Base-by-base conservation (phyloP, 768 basidiomycete genomes). In the Suillus cothurnatus region DNA sequence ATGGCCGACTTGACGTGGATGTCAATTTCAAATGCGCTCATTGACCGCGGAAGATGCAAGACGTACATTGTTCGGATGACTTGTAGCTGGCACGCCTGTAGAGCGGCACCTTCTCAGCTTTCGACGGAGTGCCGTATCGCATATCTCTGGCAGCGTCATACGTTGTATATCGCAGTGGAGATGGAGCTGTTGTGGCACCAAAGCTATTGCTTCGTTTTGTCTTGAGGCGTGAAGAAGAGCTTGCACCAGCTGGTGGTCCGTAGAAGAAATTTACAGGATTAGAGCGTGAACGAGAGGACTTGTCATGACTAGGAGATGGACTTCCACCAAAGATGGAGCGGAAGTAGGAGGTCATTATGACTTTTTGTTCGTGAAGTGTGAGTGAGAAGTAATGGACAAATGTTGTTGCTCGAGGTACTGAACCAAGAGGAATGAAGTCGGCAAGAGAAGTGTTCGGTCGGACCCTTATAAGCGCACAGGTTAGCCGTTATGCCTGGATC, bases 331-430 rank as follows among this genome's bases (percentile, higher is more conserved):
- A 83, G 69, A 82, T 74, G 65, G 73, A 82, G 66, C 85, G 85
- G 64, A 86, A 71, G 76, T 84, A 83, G 39, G 85, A 81, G 59
- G 83, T 79, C 84, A 85, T 85, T 64, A 62, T 68, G 61, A 21
- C 60, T 65, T 64, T 68, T 72, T 34, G 45, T 62, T 69, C 70
- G 76, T 73, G 50, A 69, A 66, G 43, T 26, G 28, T 26, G 52
- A 17, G 23, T 23, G 38, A 38, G 28, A 59, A 59, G 34, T 63
- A 41, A 49, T 49, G 61, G 61, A 15, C 50, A 58, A 45, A 47
- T 58, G 70, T 70, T 67, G 71, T 71, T 52, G 57, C 56, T 61
- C 61, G 65, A 66, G 62, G 41, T 66, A n/a, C 23, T 64, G 57
- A 64, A 56, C 65, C 64, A 67, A 64, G 61, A 57, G 62, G 49